Evolutionary conservation across 495 filamentous ascomycete genomes (phyloP), one percentile per base, ranked within the genome.

Genomic region (Margaritispora aquatica): DNA sequence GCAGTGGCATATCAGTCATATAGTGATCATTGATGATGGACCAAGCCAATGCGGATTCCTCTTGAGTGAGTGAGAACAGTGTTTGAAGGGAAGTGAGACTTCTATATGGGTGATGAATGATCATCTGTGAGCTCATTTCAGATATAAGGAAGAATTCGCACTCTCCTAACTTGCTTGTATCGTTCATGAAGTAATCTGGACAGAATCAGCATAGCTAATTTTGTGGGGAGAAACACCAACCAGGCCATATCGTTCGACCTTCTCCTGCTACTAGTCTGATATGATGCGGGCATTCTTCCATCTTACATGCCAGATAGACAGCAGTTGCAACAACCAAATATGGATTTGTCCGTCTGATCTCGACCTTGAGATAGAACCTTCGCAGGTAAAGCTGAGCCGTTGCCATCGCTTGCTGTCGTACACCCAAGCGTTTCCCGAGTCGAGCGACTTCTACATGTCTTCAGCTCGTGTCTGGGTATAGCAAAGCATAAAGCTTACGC

Each of bases 221-320:
- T n/a, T 44, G 4, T n/a, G 38, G 19, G 2, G 20, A 11, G 38
- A 38, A 2, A 1, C 56, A 57, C 78, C 47, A 80, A 87, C 89
- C 85, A 68, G 90, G 88, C 90, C 92, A 98, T 44, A 92, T 75
- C 51, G 83, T 79, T n/a, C 90, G 83, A 3, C 92, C 90, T 71
- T 98, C 93, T 4, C 81, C 84, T 1, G 92, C 84, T 46, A 98
- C 82, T 51, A 92, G 80, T 29, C 93, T 82, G 60, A 98, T 97
- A 71, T 98, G 95, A 71, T 96, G 92, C 26, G 94, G 95, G 62
- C 87, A 93, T 73, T 98, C 94, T 71, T 98, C 94, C 89, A 96
- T 96, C 73, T 98, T 98, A 75, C 92, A 96, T 50, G 95, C 94
- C 31, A 98, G 78, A 73, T 98, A 98, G 60, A 97, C 76, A 24